Conservation (phyloP, 768 basidiomycete species). For the Boletus speciosus region DNA sequence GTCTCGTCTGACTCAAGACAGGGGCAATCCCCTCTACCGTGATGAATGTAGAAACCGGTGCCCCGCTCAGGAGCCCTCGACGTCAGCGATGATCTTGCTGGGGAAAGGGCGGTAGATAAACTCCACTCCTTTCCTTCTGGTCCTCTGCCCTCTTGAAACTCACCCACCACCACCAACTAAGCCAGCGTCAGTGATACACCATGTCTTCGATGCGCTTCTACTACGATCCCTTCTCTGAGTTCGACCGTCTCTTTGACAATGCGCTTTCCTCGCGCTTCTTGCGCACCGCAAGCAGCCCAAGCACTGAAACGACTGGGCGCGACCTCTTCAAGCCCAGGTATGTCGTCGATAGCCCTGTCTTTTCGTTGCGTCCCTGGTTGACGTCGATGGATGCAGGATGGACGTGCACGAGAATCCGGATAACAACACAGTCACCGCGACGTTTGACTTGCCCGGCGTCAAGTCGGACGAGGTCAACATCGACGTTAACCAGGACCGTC, state of each 20-base stretch:
- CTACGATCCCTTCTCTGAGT: constrained; percentile 41
- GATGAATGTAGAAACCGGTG: neutral
- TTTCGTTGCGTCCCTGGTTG: neutral
- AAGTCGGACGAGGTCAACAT: constrained; percentile 49
- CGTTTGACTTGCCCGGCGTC: constrained; percentile 58
- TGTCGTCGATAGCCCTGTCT: neutral
- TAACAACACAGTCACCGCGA: constrained; percentile 47
- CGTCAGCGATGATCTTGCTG: constrained; percentile 1
- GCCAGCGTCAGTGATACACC: neutral
- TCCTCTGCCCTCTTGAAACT: neutral
- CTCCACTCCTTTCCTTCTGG: neutral
- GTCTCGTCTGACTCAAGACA: neutral
- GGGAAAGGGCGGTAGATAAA: neutral
- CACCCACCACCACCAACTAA: neutral
- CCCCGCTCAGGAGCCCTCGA: constrained; percentile 1
- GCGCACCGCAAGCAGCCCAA: constrained; percentile 7
- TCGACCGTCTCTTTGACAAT: constrained; percentile 46
- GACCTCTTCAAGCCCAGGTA: constrained; percentile 34
- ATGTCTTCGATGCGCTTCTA: constrained; percentile 27
- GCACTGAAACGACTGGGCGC: constrained; percentile 4
- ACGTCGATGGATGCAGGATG: constrained; percentile 38
- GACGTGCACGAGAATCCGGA: constrained; percentile 50
- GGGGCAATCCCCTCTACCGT: neutral
- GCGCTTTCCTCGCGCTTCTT: constrained; percentile 28
- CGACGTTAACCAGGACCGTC: constrained; percentile 47